Evolutionary conservation across 805 yeast genomes (phyloP).

Genomic region (Candida koratica): DNA sequence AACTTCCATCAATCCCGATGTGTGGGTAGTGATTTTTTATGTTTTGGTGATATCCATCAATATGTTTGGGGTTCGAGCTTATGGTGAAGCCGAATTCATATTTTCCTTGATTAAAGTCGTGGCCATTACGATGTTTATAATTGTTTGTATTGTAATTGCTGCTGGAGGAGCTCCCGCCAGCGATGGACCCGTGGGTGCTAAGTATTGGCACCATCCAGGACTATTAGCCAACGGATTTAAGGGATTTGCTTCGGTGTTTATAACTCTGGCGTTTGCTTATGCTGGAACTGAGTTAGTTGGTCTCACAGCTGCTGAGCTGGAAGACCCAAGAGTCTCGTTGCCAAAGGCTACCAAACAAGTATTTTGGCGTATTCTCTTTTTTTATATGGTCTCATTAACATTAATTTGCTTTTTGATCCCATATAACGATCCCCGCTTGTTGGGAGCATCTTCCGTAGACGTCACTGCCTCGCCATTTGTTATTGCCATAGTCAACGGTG

Average conservation of each 20-base stretch:
- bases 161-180: slow-evolving; percentile 48
- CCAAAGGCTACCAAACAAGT: slow-evolving; percentile 79
- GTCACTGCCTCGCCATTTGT: slow-evolving; percentile 73
- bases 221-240: slow-evolving; percentile 47
- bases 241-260: slow-evolving; percentile 37
- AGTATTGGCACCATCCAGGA: slow-evolving; percentile 53
- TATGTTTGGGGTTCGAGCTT: slow-evolving; percentile 53
- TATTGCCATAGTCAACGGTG: slow-evolving; percentile 64
- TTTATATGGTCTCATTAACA: slow-evolving; percentile 58
- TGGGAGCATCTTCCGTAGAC: slow-evolving; percentile 46
- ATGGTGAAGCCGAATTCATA: slow-evolving; percentile 61
- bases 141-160: slow-evolving; percentile 43
- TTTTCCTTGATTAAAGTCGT: slow-evolving; percentile 63
- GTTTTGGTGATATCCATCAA: slow-evolving; percentile 43
- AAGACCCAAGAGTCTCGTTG: slow-evolving; percentile 59
- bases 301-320: slow-evolving; percentile 57
- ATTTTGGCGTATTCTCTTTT: slow-evolving; percentile 73
- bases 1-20: slow-evolving; percentile 47
- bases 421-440: slow-evolving; percentile 44
- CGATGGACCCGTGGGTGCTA: slow-evolving; percentile 46
- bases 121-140: slow-evolving; percentile 53
- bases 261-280: slow-evolving; percentile 55
- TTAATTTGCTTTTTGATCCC: slow-evolving; percentile 69
- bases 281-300: slow-evolving; percentile 51
- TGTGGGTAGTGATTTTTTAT: slow-evolving; percentile 57